A percentile compares a stretch with the other conserved stretches of the same genome.
Evolutionary conservation across 176 grass and related monocot genomes (phyloP).

Genomic region (Raddia guianensis): DNA sequence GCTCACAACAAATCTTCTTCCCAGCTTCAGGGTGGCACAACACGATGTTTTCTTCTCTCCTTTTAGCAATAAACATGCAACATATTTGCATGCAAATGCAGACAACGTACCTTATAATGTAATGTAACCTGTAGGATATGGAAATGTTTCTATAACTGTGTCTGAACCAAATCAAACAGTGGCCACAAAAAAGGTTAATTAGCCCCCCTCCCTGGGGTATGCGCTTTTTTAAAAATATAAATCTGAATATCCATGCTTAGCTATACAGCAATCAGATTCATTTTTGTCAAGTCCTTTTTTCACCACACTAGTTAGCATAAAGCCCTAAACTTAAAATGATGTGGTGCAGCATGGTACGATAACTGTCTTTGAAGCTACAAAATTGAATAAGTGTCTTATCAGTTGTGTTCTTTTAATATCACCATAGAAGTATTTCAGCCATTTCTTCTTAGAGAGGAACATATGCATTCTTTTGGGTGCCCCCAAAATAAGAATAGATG

Average conservation of each 20-base stretch:
- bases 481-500: background rate
- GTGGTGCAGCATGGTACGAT: background rate
- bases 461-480: background rate
- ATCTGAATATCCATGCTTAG: background rate
- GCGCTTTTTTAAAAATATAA: background rate
- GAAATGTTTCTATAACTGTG: background rate
- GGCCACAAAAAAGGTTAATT: background rate
- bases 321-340: background rate
- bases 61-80: background rate
- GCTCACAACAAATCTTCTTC: background rate
- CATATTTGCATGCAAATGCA: background rate
- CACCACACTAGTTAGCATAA: background rate
- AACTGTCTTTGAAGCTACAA: background rate
- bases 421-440: background rate
- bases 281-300: slow-evolving; percentile 2
- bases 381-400: background rate
- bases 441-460: slow-evolving; percentile 20
- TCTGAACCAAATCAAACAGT: background rate
- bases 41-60: background rate
- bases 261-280: background rate
- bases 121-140: background rate
- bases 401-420: slow-evolving; percentile 2
- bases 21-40: background rate
- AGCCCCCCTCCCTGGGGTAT: no score
- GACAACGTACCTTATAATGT: background rate